Evolutionary conservation across 2,329 filamentous ascomycete genomes (phyloP).

Genomic region (Colletotrichum sp.): DNA sequence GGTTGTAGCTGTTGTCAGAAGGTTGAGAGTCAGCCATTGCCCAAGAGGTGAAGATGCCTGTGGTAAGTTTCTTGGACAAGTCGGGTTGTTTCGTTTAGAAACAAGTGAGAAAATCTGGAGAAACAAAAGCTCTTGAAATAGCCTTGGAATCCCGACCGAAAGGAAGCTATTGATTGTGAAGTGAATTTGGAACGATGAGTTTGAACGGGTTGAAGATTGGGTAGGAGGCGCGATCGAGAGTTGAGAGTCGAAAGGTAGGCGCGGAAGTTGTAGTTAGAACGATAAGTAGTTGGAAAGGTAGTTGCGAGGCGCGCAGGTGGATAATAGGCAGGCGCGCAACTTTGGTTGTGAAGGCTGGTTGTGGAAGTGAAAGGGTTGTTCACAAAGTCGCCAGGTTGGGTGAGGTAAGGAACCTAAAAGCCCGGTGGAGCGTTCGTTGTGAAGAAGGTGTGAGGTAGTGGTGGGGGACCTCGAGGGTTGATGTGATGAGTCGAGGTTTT

Average conservation of each 20-base stretch:
- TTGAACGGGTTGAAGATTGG: neutral
- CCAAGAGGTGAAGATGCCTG: neutral
- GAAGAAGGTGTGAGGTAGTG: neutral
- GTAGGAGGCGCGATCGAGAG: neutral
- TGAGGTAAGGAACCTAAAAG: neutral
- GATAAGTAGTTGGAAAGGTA: neutral
- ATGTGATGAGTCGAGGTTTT: neutral
- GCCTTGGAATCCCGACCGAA: neutral
- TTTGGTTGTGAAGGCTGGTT: neutral
- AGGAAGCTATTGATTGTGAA: neutral
- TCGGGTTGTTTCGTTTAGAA: neutral
- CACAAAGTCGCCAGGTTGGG: neutral
- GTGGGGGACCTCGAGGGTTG: neutral
- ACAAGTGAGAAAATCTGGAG: neutral
- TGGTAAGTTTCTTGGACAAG: conserved; percentile 5
- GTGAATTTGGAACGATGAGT: neutral
- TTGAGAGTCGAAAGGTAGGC: neutral
- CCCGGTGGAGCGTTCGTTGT: neutral
- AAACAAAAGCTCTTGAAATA: neutral
- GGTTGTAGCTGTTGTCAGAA: conserved; percentile 68
- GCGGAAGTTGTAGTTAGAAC: neutral
- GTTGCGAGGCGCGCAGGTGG: neutral
- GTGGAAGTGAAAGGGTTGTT: neutral
- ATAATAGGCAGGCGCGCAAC: neutral
- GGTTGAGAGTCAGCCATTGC: conserved; percentile 20